phyloP scores from a whole-genome alignment of 805 yeast species.

The Teunomyces kruisii region DNA sequence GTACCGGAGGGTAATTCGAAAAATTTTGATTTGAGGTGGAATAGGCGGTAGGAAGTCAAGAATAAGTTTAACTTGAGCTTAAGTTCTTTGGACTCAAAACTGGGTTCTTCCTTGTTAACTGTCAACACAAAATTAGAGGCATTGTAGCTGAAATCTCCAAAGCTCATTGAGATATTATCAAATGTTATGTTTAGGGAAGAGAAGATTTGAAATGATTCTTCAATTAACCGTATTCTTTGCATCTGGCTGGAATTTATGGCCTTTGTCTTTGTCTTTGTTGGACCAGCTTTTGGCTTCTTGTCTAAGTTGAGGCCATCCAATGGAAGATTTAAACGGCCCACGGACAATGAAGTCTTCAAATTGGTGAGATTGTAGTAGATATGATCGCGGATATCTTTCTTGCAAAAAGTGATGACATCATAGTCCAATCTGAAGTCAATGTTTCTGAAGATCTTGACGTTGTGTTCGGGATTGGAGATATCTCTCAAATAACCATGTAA shows the following conservation, averaged over 20 bases:
- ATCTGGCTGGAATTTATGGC: not conserved
- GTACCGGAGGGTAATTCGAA: conserved; percentile 39
- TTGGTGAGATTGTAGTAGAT: conserved; percentile 14
- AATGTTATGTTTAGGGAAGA: conserved; percentile 11
- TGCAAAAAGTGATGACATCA: conserved; percentile 20
- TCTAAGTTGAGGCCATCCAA: conserved; percentile 2
- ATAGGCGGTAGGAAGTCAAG: conserved; percentile 27
- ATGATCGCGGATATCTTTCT: not conserved
- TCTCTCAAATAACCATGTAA: conserved; percentile 23
- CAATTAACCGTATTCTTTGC: not conserved
- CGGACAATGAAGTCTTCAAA: conserved; percentile 11
- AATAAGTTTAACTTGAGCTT: conserved; percentile 18
- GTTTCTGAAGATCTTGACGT: conserved; percentile 22
- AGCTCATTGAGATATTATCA: conserved; percentile 25
- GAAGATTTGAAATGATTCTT: conserved; percentile 1
- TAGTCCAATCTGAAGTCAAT: conserved; percentile 22
- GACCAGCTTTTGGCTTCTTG: not conserved
- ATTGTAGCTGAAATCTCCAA: conserved; percentile 15
- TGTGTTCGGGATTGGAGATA: conserved; percentile 8
- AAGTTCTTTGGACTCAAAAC: conserved; percentile 2
- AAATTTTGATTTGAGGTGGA: conserved; percentile 28
- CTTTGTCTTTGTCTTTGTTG: not conserved
- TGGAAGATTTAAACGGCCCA: conserved; percentile 10
- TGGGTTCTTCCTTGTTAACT: conserved; percentile 12
- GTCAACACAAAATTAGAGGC: conserved; percentile 21